Percentiles rank a stretch among this genome's conserved stretches.
Conservation (phyloP, 768 basidiomycete species). For the Mrakia hoshinonis region DNA sequence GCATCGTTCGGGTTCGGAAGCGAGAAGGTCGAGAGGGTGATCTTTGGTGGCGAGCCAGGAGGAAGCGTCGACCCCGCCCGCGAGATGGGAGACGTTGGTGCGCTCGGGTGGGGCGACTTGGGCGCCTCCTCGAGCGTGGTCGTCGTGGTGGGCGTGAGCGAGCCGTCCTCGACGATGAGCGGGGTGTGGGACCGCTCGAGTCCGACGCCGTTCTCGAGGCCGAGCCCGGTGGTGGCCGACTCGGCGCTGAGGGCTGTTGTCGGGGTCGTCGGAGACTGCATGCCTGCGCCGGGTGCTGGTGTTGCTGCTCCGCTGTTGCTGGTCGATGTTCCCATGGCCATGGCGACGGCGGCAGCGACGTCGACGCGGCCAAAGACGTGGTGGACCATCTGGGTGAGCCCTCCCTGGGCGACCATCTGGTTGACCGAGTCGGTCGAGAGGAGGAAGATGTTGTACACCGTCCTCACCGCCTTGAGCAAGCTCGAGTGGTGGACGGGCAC, state of each 20-base stretch:
- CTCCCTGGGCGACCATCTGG: slow-evolving; percentile 96
- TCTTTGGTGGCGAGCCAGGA: slow-evolving; percentile 14
- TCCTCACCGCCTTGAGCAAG: slow-evolving; percentile 87
- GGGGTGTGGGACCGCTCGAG: neutral
- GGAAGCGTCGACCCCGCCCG: neutral
- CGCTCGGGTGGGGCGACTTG: neutral
- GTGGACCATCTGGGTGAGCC: slow-evolving; percentile 94
- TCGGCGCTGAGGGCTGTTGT: neutral
- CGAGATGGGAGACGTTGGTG: neutral
- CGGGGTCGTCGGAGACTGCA: neutral
- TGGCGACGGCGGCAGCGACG: slow-evolving; percentile 31
- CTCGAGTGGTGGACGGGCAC: slow-evolving; percentile 90
- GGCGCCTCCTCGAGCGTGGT: neutral
- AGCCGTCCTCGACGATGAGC: neutral
- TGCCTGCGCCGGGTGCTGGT: slow-evolving; percentile 29
- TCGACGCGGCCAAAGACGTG: slow-evolving; percentile 73
- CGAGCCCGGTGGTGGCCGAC: neutral
- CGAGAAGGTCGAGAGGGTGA: slow-evolving; percentile 34
- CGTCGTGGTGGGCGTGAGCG: neutral
- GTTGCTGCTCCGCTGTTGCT: slow-evolving; percentile 35
- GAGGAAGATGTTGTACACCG: slow-evolving; percentile 96
- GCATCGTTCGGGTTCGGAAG: slow-evolving; percentile 40
- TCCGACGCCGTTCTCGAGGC: neutral
- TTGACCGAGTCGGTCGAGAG: slow-evolving; percentile 82
- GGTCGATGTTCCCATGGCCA: slow-evolving; percentile 8